These are phyloP conservation scores for Saccharomyces hybrid DNA, from an alignment of 1,139 yeast species.

Conservation along the genomic window DNA sequence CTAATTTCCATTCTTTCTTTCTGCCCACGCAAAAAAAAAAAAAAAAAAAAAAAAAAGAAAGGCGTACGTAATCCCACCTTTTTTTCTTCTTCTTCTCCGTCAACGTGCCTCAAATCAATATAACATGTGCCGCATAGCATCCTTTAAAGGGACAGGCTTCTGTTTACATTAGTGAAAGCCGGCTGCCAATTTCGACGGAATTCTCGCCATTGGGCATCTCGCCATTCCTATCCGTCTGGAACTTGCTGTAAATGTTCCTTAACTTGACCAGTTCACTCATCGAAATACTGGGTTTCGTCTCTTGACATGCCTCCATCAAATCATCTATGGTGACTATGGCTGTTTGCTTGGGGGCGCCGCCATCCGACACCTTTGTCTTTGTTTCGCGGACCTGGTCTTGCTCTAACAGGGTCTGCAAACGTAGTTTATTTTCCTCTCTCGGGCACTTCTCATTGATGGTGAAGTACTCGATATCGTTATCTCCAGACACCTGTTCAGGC, in stretches of 20 bases:
- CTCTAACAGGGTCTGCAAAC: neutral
- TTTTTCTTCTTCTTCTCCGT: neutral
- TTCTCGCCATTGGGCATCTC: slow-evolving; percentile 84
- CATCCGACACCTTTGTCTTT: neutral
- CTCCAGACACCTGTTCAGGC: neutral
- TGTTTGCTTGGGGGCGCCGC: neutral
- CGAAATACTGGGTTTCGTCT: slow-evolving; percentile 85
- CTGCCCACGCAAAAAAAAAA: neutral
- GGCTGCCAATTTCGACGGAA: slow-evolving; percentile 76
- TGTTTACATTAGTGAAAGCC: slow-evolving; percentile 31
- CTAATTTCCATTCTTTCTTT: neutral
- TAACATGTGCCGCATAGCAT: neutral
- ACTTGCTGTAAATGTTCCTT: slow-evolving; percentile 57
- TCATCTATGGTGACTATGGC: slow-evolving; percentile 44
- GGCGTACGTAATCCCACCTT: neutral
- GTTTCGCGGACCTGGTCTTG: neutral
- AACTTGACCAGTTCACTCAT: slow-evolving; percentile 60
- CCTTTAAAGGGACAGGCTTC: neutral
- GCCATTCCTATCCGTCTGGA: slow-evolving; percentile 75
- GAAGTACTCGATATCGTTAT: neutral
- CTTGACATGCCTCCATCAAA: slow-evolving; percentile 55
- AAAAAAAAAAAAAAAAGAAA: too few relatives aligned
- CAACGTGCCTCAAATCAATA: neutral
- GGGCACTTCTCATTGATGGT: neutral
- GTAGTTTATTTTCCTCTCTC: neutral